phyloP scores from a whole-genome alignment of 2,329 filamentous ascomycete species.

The Escovopsis sp. region DNA sequence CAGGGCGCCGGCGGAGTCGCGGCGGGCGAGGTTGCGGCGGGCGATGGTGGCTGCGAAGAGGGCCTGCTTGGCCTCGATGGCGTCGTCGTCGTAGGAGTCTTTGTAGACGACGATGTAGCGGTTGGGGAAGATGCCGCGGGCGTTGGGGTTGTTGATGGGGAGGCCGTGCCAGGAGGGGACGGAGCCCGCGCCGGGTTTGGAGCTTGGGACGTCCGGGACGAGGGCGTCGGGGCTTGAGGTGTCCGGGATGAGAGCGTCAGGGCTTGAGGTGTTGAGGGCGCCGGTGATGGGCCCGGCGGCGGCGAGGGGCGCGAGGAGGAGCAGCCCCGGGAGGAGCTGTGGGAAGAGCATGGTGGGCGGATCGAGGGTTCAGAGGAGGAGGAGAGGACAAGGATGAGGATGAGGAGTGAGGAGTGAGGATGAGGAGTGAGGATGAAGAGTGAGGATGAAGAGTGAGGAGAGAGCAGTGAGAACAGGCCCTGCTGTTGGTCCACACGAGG shows the following conservation, averaged over 20 bases:
- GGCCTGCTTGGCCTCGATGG: slow-evolving; percentile 34
- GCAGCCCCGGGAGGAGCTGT: slow-evolving; percentile 11
- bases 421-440: too few relatives aligned
- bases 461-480: too few relatives aligned
- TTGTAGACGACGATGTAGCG: slow-evolving; percentile 54
- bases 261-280: background rate
- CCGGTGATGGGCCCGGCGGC: slow-evolving; percentile 11
- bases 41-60: slow-evolving; percentile 33
- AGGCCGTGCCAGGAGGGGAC: slow-evolving; percentile 23
- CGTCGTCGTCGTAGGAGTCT: slow-evolving; percentile 31
- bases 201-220: too few relatives aligned
- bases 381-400: too few relatives aligned
- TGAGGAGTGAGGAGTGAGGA: too few relatives aligned
- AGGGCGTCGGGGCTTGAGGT: too few relatives aligned
- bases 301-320: slow-evolving; percentile 13
- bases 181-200: too few relatives aligned
- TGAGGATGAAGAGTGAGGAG: too few relatives aligned
- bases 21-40: slow-evolving; percentile 43
- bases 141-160: slow-evolving; percentile 35
- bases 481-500: too few relatives aligned
- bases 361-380: too few relatives aligned
- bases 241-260: slow-evolving; percentile 9
- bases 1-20: slow-evolving; percentile 29
- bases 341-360: slow-evolving; percentile 13
- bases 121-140: slow-evolving; percentile 35